These are phyloP conservation scores for Sechiopsis laciniata DNA, from an alignment of 306 rosid genomes.

Conservation along the genomic window DNA sequence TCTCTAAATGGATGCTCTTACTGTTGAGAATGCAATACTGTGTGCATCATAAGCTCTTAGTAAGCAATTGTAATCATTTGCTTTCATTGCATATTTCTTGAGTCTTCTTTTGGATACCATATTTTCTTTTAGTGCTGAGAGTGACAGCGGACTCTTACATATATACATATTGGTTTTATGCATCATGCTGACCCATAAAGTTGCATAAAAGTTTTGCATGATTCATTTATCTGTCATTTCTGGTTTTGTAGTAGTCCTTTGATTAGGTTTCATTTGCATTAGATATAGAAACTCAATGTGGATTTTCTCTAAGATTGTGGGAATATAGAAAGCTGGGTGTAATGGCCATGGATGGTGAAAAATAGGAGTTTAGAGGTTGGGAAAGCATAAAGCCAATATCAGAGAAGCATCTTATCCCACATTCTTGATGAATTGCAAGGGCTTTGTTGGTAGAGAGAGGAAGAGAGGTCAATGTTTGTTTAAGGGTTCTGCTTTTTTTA, in stretches of 20 bases:
- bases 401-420: conserved; percentile 19
- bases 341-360: conserved; percentile 17
- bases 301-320: background rate
- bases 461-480: background rate
- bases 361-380: conserved; percentile 24
- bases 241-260: background rate
- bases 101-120: background rate
- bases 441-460: conserved; percentile 3
- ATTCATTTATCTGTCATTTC: conserved; percentile 3
- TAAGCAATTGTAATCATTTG: conserved; percentile 14
- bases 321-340: conserved; percentile 3
- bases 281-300: conserved; percentile 12
- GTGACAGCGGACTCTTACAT: conserved; percentile 10
- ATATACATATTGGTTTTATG: conserved; percentile 6
- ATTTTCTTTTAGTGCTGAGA: conserved; percentile 7
- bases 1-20: background rate
- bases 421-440: background rate
- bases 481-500: conserved; percentile 5
- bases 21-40: background rate
- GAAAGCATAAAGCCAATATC: conserved; percentile 18
- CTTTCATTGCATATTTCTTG: conserved; percentile 11
- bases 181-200: conserved; percentile 13
- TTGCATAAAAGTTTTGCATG: conserved; percentile 7
- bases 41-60: conserved; percentile 1
- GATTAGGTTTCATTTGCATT: background rate